Conservation (phyloP, 2,329 filamentous ascomycete genomes). For the Sporothrix pallida region DNA sequence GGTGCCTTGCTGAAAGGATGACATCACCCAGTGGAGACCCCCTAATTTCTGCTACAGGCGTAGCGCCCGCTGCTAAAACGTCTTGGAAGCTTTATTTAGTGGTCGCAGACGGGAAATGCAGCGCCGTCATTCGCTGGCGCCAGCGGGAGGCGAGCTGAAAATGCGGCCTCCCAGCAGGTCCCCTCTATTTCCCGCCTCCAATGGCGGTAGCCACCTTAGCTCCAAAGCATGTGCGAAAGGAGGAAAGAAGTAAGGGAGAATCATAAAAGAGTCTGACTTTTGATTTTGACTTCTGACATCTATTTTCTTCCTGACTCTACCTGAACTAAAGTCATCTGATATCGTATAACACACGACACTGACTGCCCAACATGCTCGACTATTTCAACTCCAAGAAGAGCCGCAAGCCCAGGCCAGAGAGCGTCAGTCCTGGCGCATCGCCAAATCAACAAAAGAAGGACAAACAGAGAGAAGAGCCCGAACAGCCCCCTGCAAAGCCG, state of each 20-base stretch:
- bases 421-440: slow-evolving; percentile 38
- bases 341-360: not conserved
- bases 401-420: slow-evolving; percentile 50
- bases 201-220: not conserved
- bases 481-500: not conserved
- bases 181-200: not conserved
- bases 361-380: slow-evolving; percentile 60
- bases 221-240: not conserved
- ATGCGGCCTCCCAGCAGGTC: slow-evolving; percentile 21
- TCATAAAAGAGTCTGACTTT: not conserved
- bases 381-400: slow-evolving; percentile 67
- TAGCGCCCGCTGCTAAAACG: slow-evolving; percentile 21
- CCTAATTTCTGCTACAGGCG: slow-evolving; percentile 2
- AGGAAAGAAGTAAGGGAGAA: not conserved
- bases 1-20: slow-evolving; percentile 8
- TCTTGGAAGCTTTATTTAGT: not conserved
- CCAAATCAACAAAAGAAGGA: not conserved
- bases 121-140: slow-evolving; percentile 3
- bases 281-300: not conserved
- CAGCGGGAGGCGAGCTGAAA: slow-evolving; percentile 25
- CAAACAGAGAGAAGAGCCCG: not conserved
- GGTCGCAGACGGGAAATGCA: not conserved
- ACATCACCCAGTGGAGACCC: slow-evolving; percentile 16
- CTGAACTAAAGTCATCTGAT: not conserved
- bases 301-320: not conserved